Evolutionary conservation across 257 asterid genomes (phyloP).

Genomic region (Avicennia marina): DNA sequence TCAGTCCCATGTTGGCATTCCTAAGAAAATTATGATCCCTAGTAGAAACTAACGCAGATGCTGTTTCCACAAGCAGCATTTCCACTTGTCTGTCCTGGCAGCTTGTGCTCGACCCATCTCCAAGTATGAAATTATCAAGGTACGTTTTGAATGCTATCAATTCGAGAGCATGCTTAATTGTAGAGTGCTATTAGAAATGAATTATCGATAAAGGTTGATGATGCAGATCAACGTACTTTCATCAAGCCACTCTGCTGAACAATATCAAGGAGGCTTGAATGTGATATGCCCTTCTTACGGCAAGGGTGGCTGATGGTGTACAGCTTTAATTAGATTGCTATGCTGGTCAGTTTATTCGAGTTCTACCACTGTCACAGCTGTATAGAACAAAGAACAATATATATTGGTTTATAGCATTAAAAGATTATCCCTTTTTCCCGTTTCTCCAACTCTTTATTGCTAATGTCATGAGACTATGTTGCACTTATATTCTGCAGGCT

Average conservation of each 20-base stretch:
- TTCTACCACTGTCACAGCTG: too few relatives aligned
- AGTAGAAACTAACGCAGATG: background rate
- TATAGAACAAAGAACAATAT: too few relatives aligned
- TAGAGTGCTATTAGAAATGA: background rate
- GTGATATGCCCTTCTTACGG: conserved; percentile 16
- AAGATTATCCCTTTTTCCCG: too few relatives aligned
- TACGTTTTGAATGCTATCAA: conserved; percentile 10
- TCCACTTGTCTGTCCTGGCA: conserved; percentile 69
- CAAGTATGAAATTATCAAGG: conserved; percentile 59
- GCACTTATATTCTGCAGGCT: too few relatives aligned
- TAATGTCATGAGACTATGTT: too few relatives aligned
- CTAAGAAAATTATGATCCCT: background rate
- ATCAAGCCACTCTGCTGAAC: conserved; percentile 33
- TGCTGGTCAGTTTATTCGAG: too few relatives aligned
- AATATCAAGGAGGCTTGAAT: conserved; percentile 13
- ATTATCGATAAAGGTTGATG: background rate
- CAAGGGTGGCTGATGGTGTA: conserved; percentile 31
- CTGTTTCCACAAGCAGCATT: conserved; percentile 39
- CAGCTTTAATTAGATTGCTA: background rate
- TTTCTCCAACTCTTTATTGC: too few relatives aligned
- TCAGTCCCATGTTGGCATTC: background rate
- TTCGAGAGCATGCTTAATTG: background rate
- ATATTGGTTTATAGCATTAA: too few relatives aligned
- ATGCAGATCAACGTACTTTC: conserved; percentile 66
- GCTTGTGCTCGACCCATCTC: conserved; percentile 44